A percentile compares a stretch with the other conserved stretches of the same genome.
Evolutionary conservation across 148 eudicot genomes (phyloP).

Genomic region (Gaultheria prostrata): DNA sequence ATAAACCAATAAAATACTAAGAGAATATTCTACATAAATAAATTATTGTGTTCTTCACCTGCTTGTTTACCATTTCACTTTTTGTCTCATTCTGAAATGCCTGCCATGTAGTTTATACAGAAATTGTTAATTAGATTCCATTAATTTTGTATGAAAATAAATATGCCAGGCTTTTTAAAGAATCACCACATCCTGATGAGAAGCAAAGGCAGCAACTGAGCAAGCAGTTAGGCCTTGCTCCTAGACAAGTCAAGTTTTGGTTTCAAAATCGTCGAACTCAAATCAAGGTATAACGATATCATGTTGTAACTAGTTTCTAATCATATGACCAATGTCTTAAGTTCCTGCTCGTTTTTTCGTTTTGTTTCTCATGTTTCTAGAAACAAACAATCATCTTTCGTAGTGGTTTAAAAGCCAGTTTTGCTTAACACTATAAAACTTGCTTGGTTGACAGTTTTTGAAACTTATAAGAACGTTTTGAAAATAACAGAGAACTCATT

Average conservation of each 20-base stretch:
- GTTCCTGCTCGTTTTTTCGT: background rate
- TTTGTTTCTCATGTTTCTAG: background rate
- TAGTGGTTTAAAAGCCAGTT: background rate
- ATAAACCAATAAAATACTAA: background rate
- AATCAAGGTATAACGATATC: conserved; percentile 52
- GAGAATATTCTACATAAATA: background rate
- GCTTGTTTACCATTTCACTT: background rate
- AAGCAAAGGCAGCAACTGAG: conserved; percentile 96
- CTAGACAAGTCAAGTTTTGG: conserved; percentile 98
- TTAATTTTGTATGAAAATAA: background rate
- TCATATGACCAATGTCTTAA: background rate
- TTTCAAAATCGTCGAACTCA: conserved; percentile 99
- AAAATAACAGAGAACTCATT: background rate
- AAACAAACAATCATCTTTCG: background rate
- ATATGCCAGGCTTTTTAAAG: conserved; percentile 65
- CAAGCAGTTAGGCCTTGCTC: conserved; percentile 91
- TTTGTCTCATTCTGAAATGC: background rate
- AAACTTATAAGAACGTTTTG: background rate
- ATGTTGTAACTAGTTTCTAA: background rate
- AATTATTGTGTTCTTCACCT: background rate
- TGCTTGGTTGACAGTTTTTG: background rate
- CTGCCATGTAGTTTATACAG: background rate
- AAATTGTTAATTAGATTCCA: background rate
- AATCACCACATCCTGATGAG: conserved; percentile 99
- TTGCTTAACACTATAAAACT: background rate